Conservation (phyloP, 176 grass and related monocot genomes). For the Bolboschoenus planiculmis region DNA sequence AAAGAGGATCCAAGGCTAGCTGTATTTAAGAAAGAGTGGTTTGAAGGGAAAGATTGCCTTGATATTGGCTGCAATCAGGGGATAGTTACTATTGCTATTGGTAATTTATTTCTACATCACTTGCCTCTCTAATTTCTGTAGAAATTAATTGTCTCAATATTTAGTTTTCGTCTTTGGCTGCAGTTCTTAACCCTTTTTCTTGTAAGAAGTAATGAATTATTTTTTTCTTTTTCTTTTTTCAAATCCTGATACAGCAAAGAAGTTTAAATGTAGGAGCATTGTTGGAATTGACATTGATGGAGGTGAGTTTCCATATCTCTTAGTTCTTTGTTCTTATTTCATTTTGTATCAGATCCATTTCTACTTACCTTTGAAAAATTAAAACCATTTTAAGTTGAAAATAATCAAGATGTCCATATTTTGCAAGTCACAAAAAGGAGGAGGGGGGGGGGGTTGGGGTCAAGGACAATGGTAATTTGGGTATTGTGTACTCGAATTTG, state of each 20-base stretch:
- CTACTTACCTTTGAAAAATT: background rate
- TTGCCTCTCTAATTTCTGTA: conserved; percentile 1
- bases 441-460: background rate
- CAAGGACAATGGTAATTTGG: background rate
- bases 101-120: conserved; percentile 29
- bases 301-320: conserved; percentile 29
- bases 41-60: conserved; percentile 89
- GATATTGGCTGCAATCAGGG: conserved; percentile 98
- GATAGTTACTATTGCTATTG: conserved; percentile 69
- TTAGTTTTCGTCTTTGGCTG: background rate
- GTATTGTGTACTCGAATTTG: background rate
- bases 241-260: conserved; percentile 52
- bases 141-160: background rate
- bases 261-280: conserved; percentile 77
- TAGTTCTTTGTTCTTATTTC: conserved; percentile 2
- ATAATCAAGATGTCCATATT: background rate
- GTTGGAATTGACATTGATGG: conserved; percentile 84
- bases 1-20: conserved; percentile 79
- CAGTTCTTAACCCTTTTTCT: background rate
- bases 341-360: background rate
- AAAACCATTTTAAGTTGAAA: background rate
- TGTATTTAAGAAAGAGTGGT: conserved; percentile 76
- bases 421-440: background rate
- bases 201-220: conserved; percentile 4
- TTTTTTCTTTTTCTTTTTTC: conserved; percentile 16